These are phyloP conservation scores for Hypoxylon sp. DNA, from an alignment of 2,329 filamentous ascomycete species.

Conservation along the genomic window DNA sequence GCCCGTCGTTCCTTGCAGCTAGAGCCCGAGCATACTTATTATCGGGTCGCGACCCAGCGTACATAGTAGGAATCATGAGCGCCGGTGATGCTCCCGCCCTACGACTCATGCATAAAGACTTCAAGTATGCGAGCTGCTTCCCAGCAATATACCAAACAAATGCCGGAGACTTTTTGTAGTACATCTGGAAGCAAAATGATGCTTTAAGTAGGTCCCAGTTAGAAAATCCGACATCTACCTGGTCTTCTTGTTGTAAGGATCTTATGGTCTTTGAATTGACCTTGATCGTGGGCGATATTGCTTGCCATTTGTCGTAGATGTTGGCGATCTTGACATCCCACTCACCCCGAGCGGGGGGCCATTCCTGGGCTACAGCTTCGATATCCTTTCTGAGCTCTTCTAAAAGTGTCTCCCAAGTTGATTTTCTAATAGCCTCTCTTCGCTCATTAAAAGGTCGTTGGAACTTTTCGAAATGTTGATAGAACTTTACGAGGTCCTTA, in stretches of 20 bases:
- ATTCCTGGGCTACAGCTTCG: slow-evolving; percentile 50
- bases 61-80: slow-evolving; percentile 55
- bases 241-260: slow-evolving; percentile 52
- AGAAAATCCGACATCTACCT: slow-evolving; percentile 52
- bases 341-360: slow-evolving; percentile 50
- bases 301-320: slow-evolving; percentile 60
- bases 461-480: slow-evolving; percentile 55
- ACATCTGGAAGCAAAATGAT: slow-evolving; percentile 62
- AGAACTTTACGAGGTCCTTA: slow-evolving; percentile 50
- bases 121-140: slow-evolving; percentile 64
- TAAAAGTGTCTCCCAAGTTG: slow-evolving; percentile 54
- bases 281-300: slow-evolving; percentile 58
- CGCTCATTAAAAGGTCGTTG: slow-evolving; percentile 42
- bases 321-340: slow-evolving; percentile 52
- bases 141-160: slow-evolving; percentile 67
- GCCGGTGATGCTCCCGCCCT: slow-evolving; percentile 46
- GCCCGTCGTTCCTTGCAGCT: slow-evolving; percentile 43
- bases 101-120: slow-evolving; percentile 54
- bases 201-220: slow-evolving; percentile 67
- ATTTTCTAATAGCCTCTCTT: slow-evolving; percentile 39
- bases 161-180: slow-evolving; percentile 45
- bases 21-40: slow-evolving; percentile 48
- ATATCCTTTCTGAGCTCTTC: slow-evolving; percentile 56
- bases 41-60: slow-evolving; percentile 49
- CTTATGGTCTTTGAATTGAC: slow-evolving; percentile 48